Conservation (phyloP, 148 eudicot species). For the Beta vulgaris region DNA sequence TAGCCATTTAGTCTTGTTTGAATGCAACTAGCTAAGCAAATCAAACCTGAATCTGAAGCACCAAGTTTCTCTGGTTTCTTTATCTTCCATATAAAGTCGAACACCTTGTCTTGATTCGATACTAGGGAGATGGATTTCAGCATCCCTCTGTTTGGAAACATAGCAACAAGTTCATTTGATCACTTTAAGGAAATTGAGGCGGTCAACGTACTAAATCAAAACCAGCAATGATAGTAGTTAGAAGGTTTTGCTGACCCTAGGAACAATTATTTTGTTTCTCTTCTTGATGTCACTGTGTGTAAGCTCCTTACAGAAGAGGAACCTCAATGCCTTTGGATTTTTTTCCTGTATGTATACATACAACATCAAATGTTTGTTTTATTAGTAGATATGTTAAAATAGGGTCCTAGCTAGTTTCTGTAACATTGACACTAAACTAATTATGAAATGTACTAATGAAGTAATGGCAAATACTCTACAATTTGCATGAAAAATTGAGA, state of each 20-base stretch:
- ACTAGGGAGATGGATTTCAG: background rate
- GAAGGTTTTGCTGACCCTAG: background rate
- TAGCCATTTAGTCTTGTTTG: no score
- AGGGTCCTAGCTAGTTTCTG: background rate
- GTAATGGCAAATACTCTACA: no score
- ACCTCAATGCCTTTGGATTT: background rate
- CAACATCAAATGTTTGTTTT: background rate
- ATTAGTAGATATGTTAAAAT: background rate
- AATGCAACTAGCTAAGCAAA: no score
- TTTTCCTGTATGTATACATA: background rate
- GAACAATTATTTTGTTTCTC: slow-evolving; percentile 9
- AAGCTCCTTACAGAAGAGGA: slow-evolving; percentile 7
- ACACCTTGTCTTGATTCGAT: background rate
- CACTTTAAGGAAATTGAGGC: background rate
- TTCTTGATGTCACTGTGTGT: slow-evolving; percentile 1
- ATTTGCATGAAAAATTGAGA: no score
- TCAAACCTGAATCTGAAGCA: background rate
- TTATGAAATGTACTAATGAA: no score
- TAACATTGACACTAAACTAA: background rate
- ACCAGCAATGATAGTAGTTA: background rate
- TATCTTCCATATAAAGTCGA: background rate
- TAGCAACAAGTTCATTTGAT: background rate
- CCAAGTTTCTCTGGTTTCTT: background rate
- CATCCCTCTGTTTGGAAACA: slow-evolving; percentile 7
- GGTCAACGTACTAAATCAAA: background rate